Base-by-base conservation (phyloP, 257 asterid species). In the Pogostemon cablin region DNA sequence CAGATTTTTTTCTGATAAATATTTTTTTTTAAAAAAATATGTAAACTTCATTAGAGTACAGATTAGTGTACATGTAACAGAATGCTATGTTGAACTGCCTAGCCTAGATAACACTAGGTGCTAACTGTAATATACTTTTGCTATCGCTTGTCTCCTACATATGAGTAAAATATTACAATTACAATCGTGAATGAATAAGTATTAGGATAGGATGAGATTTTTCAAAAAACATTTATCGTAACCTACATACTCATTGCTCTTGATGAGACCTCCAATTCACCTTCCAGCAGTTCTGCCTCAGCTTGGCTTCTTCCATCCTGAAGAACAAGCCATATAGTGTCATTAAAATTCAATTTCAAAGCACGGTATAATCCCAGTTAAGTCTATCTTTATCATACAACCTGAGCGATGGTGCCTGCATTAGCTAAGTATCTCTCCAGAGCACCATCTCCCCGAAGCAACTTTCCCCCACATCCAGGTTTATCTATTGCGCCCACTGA, bases 361-460 rank as follows among this genome's bases (percentile, higher is more conserved):
- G 53, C 63, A 38, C 39, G 56, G 76, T 37, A 15, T 15, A 15
- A 15, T 15, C 17, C 47, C 35, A 15, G 53, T 9, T 54, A 2
- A 50, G 48, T 64, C 50, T 65, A 39, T 43, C 10, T 53, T 62
- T 52, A 56, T 57, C 81, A 46, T 77, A 88, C 96, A 84, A 25
- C 77, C 39, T 64, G 65, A 77, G 81, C 79, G 72, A 79, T 77
- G 34, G 77, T 56, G 48, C 73, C 77, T 69, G 75, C 78, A 57
- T 83, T 77, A 7, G 85, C 77, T 44, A 83, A 86, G 77, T 85
- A 87, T 70, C 82, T 76, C 72, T 84, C 88, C 75, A 92, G 72
- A 77, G 93, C 86, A 74, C 92, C 90, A 32, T 87, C 87, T 42
- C 98, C 98, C 9, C 77, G 74, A 50, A 92, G 98, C 69, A 92